Base-by-base conservation (phyloP, 257 asterid species). In the Ligustrum vulgare region DNA sequence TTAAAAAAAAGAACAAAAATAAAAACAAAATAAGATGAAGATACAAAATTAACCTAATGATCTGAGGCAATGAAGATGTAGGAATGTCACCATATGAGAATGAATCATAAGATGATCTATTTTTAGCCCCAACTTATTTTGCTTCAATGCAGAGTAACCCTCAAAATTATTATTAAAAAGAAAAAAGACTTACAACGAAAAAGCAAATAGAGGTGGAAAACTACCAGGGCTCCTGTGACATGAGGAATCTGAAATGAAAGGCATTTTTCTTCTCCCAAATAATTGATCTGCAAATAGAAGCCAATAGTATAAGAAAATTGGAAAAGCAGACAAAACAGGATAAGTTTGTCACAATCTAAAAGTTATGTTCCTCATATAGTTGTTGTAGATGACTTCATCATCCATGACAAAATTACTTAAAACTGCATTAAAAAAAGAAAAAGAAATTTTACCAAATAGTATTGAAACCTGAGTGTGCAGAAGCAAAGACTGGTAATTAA, bases 61-160 rank as follows among this genome's bases (percentile, higher is more conserved):
- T 89, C 75, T 84, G 96, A 75, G 96, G 89, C 83, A 88, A 82
- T 35, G 88, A 85, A 58, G 98, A 79, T 37, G 90, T 84, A 67
- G 98, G 94, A 68, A 91, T 75, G 69, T 84, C 94, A 80, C 69
- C 81, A 82, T 86, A 90, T 69, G 93, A 79, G 83, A 90, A 91
- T n/a, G 86, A 86, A 86, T 93, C 97, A 81, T 93, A 95, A 35
- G 84, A 79, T 63, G 98, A 83, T 91, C 87, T 89, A 72, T 88
- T 96, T 82, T 82, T 89, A 35, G 94, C 85, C 76, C 97, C 94
- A 78, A 86, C 82, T 81, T 91, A 97, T 77, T 87, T 91, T 71
- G 97, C 96, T 63, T 58, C 67, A 67, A 62, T 11, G 45, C 67
- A 43, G 63, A 56, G 64, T 8, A 86, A 32, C 54, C 76, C 73